These are phyloP conservation scores for Scheffersomyces quercinus DNA, from an alignment of 1,139 yeast species.

Conservation along the genomic window DNA sequence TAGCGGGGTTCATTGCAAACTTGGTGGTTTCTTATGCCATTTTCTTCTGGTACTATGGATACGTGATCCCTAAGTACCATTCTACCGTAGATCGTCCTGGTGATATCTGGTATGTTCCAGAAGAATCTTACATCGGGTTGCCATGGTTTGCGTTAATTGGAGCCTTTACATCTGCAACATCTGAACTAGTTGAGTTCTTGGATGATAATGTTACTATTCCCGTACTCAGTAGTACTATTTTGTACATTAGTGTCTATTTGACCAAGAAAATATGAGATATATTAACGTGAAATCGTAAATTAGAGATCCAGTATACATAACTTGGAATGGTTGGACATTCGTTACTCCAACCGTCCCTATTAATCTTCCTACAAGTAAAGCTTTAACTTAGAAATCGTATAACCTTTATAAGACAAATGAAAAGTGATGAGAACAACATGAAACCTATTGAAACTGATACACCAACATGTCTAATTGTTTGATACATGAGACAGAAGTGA, in stretches of 20 bases:
- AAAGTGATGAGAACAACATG: background rate
- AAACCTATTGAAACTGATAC: too few species aligned
- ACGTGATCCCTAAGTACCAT: conserved; percentile 14
- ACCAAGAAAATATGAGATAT: background rate
- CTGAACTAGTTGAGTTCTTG: conserved; percentile 17
- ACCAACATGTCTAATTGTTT: too few species aligned
- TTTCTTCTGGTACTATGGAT: conserved; percentile 17
- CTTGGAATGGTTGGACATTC: too few species aligned
- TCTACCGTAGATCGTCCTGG: conserved; percentile 12
- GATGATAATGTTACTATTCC: conserved; percentile 26
- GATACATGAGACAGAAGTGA: too few species aligned
- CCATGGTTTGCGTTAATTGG: conserved; percentile 12
- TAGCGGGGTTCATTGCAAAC: conserved; percentile 20
- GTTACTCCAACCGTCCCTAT: too few species aligned
- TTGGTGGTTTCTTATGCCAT: conserved; percentile 14
- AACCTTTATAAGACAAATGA: too few species aligned
- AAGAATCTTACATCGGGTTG: conserved; percentile 10
- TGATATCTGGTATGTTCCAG: conserved; percentile 14
- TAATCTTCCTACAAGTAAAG: too few species aligned
- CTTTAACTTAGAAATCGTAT: too few species aligned
- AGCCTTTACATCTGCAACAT: conserved; percentile 16
- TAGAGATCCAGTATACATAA: too few species aligned
- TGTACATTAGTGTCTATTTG: conserved; percentile 5
- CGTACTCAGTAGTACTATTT: conserved; percentile 14
- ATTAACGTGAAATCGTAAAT: too few species aligned